Conservation (phyloP, 2,329 filamentous ascomycete genomes). For the Penicillium sp. region DNA sequence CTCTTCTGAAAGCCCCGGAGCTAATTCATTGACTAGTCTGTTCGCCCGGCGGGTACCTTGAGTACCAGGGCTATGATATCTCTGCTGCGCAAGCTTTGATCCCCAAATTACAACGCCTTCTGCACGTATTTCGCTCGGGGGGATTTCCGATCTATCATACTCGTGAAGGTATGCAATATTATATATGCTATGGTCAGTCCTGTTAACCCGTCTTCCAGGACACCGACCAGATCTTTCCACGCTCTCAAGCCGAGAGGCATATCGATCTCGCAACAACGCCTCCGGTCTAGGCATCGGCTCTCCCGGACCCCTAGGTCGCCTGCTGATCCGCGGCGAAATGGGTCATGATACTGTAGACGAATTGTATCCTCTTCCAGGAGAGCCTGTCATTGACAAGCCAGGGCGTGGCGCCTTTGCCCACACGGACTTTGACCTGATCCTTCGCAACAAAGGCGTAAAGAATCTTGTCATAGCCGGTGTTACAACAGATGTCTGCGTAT, state of each 20-base stretch:
- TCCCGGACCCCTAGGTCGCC: constrained; percentile 55
- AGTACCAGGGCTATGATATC: constrained; percentile 47
- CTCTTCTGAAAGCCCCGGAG: not conserved
- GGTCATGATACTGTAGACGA: constrained; percentile 59
- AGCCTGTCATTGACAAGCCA: constrained; percentile 56
- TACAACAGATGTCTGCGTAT: constrained; percentile 57
- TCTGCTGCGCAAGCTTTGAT: constrained; percentile 40
- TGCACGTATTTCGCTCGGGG: constrained; percentile 39
- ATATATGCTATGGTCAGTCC: not conserved
- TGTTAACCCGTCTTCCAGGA: constrained; percentile 29
- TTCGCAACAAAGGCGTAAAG: constrained; percentile 51
- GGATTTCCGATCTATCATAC: constrained; percentile 47
- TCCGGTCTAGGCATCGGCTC: constrained; percentile 53
- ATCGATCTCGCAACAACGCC: constrained; percentile 53
- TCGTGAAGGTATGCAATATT: constrained; percentile 39
- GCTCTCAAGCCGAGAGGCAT: constrained; percentile 53
- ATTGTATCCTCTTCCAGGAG: constrained; percentile 47
- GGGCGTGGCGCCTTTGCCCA: constrained; percentile 54
- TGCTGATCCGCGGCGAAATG: constrained; percentile 56
- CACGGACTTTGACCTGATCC: constrained; percentile 53
- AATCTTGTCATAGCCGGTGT: constrained; percentile 56
- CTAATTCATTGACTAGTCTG: constrained; percentile 37
- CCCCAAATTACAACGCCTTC: constrained; percentile 40
- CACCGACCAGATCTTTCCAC: constrained; percentile 56
- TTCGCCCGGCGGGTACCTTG: constrained; percentile 44